These are phyloP conservation scores for Candida cerambycidarum DNA, from an alignment of 805 yeast genomes.

Conservation along the genomic window DNA sequence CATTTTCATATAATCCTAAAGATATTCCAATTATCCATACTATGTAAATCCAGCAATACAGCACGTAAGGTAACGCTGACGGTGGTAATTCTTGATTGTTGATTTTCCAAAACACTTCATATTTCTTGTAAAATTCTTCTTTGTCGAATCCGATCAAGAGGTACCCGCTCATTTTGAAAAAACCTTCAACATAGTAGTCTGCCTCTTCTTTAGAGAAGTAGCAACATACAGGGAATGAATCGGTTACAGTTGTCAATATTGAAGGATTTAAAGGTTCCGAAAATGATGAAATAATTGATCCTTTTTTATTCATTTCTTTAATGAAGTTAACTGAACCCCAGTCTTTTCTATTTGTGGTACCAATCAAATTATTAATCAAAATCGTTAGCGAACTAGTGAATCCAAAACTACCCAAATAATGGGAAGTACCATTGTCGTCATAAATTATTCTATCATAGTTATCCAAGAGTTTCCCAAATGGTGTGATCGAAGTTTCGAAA, in stretches of 20 bases:
- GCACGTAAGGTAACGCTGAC: conserved; percentile 5
- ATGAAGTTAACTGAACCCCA: conserved; percentile 10
- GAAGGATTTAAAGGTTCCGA: conserved; percentile 11
- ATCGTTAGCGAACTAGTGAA: conserved; percentile 11
- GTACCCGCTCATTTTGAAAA: neutral
- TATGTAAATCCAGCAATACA: conserved; percentile 10
- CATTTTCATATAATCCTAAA: conserved; percentile 9
- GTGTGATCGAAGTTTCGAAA: neutral
- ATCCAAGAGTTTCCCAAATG: conserved; percentile 7
- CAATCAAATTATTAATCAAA: conserved; percentile 10
- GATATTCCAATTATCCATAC: conserved; percentile 14
- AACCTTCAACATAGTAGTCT: conserved; percentile 9
- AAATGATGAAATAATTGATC: conserved; percentile 14
- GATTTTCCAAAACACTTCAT: conserved; percentile 11
- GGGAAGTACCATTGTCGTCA: conserved; percentile 13
- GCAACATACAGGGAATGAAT: conserved; percentile 9
- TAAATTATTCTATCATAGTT: conserved; percentile 12
- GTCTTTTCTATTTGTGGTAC: conserved; percentile 6
- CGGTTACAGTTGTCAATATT: neutral
- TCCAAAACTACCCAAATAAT: conserved; percentile 14
- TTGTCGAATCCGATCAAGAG: conserved; percentile 8
- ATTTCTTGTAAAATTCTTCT: conserved; percentile 1
- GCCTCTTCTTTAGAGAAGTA: conserved; percentile 10
- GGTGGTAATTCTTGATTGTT: conserved; percentile 3
- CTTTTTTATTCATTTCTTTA: conserved; percentile 12